These are phyloP conservation scores for Aristolochia fimbriata DNA, from an alignment of 164 flowering plant species.

Conservation along the genomic window DNA sequence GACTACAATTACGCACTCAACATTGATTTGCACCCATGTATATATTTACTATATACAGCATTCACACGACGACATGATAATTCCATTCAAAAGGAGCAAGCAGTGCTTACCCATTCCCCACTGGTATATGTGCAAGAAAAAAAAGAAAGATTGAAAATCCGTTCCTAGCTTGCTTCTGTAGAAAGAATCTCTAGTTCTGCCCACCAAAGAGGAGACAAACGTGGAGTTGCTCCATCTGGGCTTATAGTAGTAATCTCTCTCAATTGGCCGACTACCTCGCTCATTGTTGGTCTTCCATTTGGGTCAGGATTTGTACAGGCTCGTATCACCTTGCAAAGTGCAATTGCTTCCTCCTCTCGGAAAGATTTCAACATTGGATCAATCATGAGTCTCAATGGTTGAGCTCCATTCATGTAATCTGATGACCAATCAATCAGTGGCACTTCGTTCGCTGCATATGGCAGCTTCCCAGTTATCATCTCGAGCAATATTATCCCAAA, in stretches of 20 bases:
- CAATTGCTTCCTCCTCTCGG: slow-evolving; percentile 28
- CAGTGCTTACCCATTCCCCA: no score
- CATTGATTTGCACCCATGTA: no score
- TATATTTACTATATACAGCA: no score
- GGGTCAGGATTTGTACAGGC: slow-evolving; percentile 44
- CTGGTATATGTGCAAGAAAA: no score
- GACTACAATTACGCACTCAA: no score
- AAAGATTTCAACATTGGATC: slow-evolving; percentile 50
- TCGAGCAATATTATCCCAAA: slow-evolving; percentile 58
- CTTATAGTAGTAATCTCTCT: slow-evolving; percentile 48
- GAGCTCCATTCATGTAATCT: slow-evolving; percentile 18
- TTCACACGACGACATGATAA: no score
- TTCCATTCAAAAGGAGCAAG: no score
- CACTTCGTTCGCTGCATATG: slow-evolving; percentile 20
- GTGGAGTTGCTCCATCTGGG: slow-evolving; percentile 63
- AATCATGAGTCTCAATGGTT: slow-evolving; percentile 27
- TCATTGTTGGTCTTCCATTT: slow-evolving; percentile 45
- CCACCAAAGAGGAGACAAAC: slow-evolving; percentile 74
- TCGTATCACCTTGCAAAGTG: slow-evolving; percentile 31
- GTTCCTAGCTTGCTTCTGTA: slow-evolving; percentile 25
- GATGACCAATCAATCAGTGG: slow-evolving; percentile 30
- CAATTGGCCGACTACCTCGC: slow-evolving; percentile 35
- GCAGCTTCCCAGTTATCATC: slow-evolving; percentile 49
- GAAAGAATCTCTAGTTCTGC: slow-evolving; percentile 68
- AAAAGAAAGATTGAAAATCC: no score